Evolutionary conservation across 768 basidiomycete genomes (phyloP).

Genomic region (Heimioporus sp.): DNA sequence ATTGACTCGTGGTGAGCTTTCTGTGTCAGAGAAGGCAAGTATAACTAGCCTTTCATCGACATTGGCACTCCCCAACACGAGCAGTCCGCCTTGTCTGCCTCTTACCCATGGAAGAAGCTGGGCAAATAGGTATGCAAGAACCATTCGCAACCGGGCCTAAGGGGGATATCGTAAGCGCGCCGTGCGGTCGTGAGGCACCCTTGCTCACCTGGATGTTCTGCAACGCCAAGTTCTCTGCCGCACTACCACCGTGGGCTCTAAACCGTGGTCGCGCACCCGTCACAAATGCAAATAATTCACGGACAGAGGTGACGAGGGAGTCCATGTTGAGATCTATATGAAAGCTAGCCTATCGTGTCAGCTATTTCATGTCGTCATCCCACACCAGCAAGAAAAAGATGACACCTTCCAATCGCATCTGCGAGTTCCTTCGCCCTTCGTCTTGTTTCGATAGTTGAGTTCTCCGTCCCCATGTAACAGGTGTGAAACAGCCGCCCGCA

Average conservation of each 20-base stretch:
- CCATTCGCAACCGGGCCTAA: slow-evolving; percentile 91
- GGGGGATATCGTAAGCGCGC: not conserved
- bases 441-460: slow-evolving; percentile 86
- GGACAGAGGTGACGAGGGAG: slow-evolving; percentile 78
- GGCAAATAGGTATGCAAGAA: slow-evolving; percentile 91
- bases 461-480: slow-evolving; percentile 99
- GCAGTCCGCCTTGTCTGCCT: slow-evolving; percentile 77
- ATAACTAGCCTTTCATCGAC: slow-evolving; percentile 88
- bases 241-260: slow-evolving; percentile 80
- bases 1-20: not conserved
- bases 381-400: not conserved
- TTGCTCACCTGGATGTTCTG: slow-evolving; percentile 87
- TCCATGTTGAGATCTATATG: slow-evolving; percentile 98
- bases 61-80: slow-evolving; percentile 97
- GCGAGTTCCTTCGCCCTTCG: slow-evolving; percentile 83
- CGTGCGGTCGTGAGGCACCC: not conserved
- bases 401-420: slow-evolving; percentile 85
- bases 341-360: slow-evolving; percentile 52
- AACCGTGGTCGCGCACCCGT: slow-evolving; percentile 75
- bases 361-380: too few species aligned
- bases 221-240: slow-evolving; percentile 90
- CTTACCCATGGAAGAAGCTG: slow-evolving; percentile 92
- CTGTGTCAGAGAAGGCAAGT: not conserved
- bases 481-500: slow-evolving; percentile 89
- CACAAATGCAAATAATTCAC: slow-evolving; percentile 78